Base-by-base conservation (phyloP, 805 yeast genomes). In the Ogataea glucozyma region DNA sequence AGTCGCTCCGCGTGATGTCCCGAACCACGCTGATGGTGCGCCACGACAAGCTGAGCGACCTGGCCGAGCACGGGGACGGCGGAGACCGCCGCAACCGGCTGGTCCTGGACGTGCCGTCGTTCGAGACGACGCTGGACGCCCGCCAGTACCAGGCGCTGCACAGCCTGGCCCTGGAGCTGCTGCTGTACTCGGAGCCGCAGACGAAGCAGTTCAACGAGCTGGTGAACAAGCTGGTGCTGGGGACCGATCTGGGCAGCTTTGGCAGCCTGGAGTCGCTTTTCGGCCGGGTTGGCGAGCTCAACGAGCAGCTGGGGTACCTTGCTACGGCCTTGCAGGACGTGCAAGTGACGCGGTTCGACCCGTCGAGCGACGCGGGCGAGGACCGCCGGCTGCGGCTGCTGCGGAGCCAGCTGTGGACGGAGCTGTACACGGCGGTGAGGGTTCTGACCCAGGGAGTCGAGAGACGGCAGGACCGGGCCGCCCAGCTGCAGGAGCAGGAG, bases 231-330 rank as follows among this genome's bases (percentile, higher is more conserved):
- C 66, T 88, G 56, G 68, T 81, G 31, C 71, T 90, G 49, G 78
- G 88, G 3, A 76, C 85, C 22, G 90, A 88, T 57, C 75, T 85
- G 58, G 78, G 78, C 26, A 84, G 88, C 50, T 75, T 85, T 58
- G 78, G 78, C 26, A 84, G 88, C 50, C 60, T 82, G 30, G 46
- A 64, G 0, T 70, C 17, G 4, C 23, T 51, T 16, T 43, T 57
- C 18, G 26, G 27, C 2, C 30, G 45, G 14, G 33, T 53, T 2
- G 41, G 31, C 10, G 36, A 40, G 12, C 33, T 46, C 4, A 14
- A 36, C 7, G 38, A 38, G 8, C 44, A 38, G n/a, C 26, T 54
- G n/a, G 21, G 35, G 7, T 29, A 29, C 4, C 16, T 58, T 14
- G 14, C 16, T 12, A 4, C 40, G 2, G 43, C 46, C 4, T 37